These are phyloP conservation scores for Candida mesenterica DNA, from an alignment of 1,139 yeast genomes.

Conservation along the genomic window DNA sequence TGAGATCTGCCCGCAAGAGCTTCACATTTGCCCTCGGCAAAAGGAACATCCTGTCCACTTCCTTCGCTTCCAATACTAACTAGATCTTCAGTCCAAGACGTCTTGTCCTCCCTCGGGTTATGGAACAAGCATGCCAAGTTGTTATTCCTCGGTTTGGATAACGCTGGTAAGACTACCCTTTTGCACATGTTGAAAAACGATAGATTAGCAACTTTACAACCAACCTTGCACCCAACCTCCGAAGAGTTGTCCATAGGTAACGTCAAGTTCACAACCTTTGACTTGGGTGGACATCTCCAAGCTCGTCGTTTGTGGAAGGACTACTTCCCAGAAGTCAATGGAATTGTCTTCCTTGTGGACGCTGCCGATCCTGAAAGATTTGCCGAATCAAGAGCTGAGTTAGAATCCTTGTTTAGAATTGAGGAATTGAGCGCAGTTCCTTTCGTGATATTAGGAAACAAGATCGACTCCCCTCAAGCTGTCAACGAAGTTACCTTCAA, in stretches of 20 bases:
- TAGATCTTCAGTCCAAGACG: conserved; percentile 71
- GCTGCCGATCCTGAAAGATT: conserved; percentile 97
- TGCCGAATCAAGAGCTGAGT: conserved; percentile 90
- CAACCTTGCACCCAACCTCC: conserved; percentile 97
- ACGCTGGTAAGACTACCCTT: conserved; percentile 97
- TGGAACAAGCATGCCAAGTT: conserved; percentile 98
- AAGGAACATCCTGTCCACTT: no score
- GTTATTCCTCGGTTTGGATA: conserved; percentile 92
- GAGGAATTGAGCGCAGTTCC: conserved; percentile 91
- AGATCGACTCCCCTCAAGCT: conserved; percentile 91
- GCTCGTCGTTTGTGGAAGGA: conserved; percentile 99
- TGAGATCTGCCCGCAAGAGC: no score
- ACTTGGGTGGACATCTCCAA: conserved; percentile 96
- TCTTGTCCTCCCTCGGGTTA: conserved; percentile 88
- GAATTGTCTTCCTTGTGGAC: conserved; percentile 93
- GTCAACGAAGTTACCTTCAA: conserved; percentile 94
- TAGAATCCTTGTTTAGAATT: conserved; percentile 87
- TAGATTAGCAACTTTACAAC: conserved; percentile 95
- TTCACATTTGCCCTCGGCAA: no score
- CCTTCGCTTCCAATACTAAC: conserved; percentile 29
- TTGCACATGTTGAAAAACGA: conserved; percentile 97
- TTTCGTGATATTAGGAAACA: conserved; percentile 90
- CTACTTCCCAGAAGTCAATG: conserved; percentile 98
- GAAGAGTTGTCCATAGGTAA: conserved; percentile 97
- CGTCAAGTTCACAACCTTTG: conserved; percentile 95